Conservation (phyloP, 192 early-diverging fungal genomes). For the Entrophospora sp. region DNA sequence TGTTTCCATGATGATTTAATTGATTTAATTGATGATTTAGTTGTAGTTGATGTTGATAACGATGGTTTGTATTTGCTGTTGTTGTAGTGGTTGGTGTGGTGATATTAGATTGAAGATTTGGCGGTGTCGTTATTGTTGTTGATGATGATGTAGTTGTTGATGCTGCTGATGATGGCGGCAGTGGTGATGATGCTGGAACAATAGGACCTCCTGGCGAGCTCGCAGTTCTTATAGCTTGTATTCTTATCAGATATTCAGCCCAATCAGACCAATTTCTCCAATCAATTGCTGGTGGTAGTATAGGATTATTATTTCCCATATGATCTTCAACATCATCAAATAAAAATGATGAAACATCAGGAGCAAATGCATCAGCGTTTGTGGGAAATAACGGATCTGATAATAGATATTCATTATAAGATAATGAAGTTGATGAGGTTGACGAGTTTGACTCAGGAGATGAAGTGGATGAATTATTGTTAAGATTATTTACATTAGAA, state of each 20-base stretch:
- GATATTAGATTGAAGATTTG: too few species aligned
- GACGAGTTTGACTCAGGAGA: neutral
- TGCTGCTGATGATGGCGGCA: too few species aligned
- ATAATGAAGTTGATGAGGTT: neutral
- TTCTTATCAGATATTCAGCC: neutral
- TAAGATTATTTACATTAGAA: neutral
- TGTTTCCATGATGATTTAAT: too few species aligned
- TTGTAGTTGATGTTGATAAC: too few species aligned
- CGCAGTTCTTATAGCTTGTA: neutral
- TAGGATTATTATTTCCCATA: neutral
- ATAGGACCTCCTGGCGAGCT: too few species aligned
- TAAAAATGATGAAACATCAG: slow-evolving; percentile 1
- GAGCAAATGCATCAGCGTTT: slow-evolving; percentile 11
- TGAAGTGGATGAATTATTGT: neutral
- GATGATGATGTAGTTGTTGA: too few species aligned
- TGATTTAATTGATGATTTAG: too few species aligned
- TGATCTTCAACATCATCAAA: slow-evolving; percentile 12
- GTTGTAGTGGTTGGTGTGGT: too few species aligned
- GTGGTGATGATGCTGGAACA: too few species aligned
- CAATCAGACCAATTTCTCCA: neutral
- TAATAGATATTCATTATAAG: neutral
- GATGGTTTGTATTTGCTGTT: too few species aligned
- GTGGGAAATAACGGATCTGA: slow-evolving; percentile 1
- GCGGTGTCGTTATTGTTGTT: too few species aligned
- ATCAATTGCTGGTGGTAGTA: neutral